Percentiles rank a stretch among this genome's conserved stretches.
Conservation (phyloP, 1,284 basidiomycete genomes). For the Sparassis latifolia region DNA sequence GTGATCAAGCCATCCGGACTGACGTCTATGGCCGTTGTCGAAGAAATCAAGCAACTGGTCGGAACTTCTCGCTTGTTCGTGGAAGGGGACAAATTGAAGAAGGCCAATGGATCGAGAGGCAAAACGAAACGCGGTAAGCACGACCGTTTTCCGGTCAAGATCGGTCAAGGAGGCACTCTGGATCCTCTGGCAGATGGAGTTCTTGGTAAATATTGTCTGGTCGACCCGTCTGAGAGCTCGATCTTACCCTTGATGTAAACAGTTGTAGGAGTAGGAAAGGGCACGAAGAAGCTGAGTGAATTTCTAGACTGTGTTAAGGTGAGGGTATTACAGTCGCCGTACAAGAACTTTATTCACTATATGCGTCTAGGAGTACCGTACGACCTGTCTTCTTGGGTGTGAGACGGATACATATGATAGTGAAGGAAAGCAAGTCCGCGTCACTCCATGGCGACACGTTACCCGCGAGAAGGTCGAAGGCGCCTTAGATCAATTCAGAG, state of each 20-base stretch:
- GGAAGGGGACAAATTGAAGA: conserved; percentile 45
- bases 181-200: conserved; percentile 97
- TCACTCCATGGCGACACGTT: conserved; percentile 80
- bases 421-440: conserved; percentile 72
- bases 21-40: conserved; percentile 88
- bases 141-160: conserved; percentile 52
- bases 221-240: conserved; percentile 8
- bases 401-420: conserved; percentile 95
- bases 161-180: conserved; percentile 91
- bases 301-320: conserved; percentile 94
- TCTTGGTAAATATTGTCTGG: conserved; percentile 43
- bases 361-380: conserved; percentile 73
- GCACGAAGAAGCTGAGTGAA: conserved; percentile 81
- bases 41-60: conserved; percentile 80
- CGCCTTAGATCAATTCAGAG: conserved; percentile 74
- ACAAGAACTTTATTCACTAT: conserved; percentile 3
- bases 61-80: conserved; percentile 79
- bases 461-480: conserved; percentile 72
- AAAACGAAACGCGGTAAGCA: conserved; percentile 32
- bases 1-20: conserved; percentile 84
- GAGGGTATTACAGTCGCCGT: conserved; percentile 4
- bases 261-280: conserved; percentile 91
- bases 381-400: conserved; percentile 88
- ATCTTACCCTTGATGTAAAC: conserved; percentile 8
- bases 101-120: conserved; percentile 31